phyloP scores from a whole-genome alignment of 2,329 filamentous ascomycete species.

The Neodidymelliopsis sp. region DNA sequence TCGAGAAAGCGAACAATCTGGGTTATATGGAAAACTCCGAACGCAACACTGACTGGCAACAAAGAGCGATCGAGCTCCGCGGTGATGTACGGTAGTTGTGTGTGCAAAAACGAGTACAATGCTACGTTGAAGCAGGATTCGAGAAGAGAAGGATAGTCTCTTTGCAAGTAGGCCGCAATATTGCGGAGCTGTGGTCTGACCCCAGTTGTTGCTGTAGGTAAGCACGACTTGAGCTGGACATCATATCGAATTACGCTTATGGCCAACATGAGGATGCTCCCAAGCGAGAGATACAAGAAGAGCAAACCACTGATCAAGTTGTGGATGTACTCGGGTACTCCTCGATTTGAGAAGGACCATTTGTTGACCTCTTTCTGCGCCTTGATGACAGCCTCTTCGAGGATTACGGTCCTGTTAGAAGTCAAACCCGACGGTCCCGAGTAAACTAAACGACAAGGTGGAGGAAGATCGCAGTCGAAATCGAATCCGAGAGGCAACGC shows the following conservation, averaged over 20 bases:
- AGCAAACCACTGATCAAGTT: not conserved
- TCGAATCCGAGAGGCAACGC: conserved; percentile 23
- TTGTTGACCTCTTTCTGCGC: not conserved
- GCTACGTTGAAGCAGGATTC: not conserved
- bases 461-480: conserved; percentile 8
- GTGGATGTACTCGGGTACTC: not conserved
- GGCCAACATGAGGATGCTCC: not conserved
- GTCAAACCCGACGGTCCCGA: not conserved
- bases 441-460: conserved; percentile 20
- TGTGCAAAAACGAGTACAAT: not conserved
- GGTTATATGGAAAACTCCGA: not conserved
- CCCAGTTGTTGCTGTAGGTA: not conserved
- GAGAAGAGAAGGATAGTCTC: not conserved
- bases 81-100: conserved; percentile 1
- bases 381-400: not conserved
- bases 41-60: conserved; percentile 1
- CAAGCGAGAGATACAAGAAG: not conserved
- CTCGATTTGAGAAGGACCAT: not conserved
- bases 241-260: not conserved
- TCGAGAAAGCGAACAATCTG: not conserved
- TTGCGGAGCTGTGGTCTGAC: not conserved
- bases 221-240: not conserved
- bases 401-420: not conserved
- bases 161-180: not conserved
- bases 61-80: not conserved